Percentiles rank a stretch among this genome's conserved stretches.
Conservation (phyloP, 2,329 filamentous ascomycete species). For the Lachnellula cervina region DNA sequence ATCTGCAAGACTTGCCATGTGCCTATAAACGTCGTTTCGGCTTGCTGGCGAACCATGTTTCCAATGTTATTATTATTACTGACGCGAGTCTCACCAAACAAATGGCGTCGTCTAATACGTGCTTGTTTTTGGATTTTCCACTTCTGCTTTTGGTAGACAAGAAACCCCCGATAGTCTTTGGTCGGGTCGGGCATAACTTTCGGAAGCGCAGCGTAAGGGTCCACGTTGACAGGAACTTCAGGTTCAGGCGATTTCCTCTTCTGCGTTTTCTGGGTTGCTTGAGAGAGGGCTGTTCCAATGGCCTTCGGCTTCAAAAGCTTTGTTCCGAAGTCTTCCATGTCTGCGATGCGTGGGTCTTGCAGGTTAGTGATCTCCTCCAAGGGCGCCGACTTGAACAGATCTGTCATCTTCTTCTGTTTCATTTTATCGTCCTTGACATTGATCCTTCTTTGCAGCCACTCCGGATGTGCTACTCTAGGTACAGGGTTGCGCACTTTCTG, state of each 20-base stretch:
- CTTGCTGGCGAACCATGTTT: slow-evolving; percentile 81
- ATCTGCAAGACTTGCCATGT: slow-evolving; percentile 95
- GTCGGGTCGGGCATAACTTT: slow-evolving; percentile 78
- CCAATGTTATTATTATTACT: slow-evolving; percentile 62
- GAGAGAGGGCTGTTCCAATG: slow-evolving; percentile 46
- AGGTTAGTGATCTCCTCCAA: slow-evolving; percentile 69
- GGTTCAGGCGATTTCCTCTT: slow-evolving; percentile 73
- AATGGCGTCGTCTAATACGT: slow-evolving; percentile 74
- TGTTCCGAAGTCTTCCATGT: slow-evolving; percentile 78
- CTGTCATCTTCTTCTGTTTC: slow-evolving; percentile 98
- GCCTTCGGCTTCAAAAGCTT: slow-evolving; percentile 63
- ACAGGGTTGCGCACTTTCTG: slow-evolving; percentile 95
- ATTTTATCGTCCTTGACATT: slow-evolving; percentile 94
- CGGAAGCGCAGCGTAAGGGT: slow-evolving; percentile 80
- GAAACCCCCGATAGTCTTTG: slow-evolving; percentile 80
- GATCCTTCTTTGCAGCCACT: slow-evolving; percentile 93
- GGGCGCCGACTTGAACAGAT: slow-evolving; percentile 73
- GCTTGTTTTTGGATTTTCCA: slow-evolving; percentile 98
- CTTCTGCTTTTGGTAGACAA: slow-evolving; percentile 95
- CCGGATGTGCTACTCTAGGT: slow-evolving; percentile 86
- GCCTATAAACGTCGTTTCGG: slow-evolving; percentile 81
- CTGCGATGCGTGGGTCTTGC: slow-evolving; percentile 50
- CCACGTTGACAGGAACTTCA: slow-evolving; percentile 53
- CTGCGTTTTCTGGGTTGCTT: slow-evolving; percentile 47
- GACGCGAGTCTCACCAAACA: slow-evolving; percentile 80